A percentile compares a stretch with the other conserved stretches of the same genome.
phyloP scores from a whole-genome alignment of 805 yeast species.

The Yamadazyma philogaea region DNA sequence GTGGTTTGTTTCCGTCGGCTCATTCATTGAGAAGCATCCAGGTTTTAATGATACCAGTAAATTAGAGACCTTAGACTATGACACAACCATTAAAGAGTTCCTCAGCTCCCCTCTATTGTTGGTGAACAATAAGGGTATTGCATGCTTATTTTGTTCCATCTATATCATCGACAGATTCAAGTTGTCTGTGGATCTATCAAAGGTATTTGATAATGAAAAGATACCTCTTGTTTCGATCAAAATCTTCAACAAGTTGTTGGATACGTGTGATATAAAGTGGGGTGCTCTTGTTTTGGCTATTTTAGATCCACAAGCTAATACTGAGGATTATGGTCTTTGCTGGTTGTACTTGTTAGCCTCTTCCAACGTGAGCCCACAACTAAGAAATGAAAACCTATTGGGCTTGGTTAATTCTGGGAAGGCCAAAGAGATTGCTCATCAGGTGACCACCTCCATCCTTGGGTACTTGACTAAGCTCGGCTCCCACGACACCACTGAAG shows the following conservation, averaged over 20 bases:
- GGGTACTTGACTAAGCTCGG: conserved; percentile 17
- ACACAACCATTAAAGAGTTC: conserved; percentile 40
- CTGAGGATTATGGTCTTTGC: conserved; percentile 40
- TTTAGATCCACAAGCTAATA: conserved; percentile 21
- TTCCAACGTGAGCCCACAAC: conserved; percentile 25
- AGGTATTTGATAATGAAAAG: conserved; percentile 32
- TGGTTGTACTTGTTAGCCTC: conserved; percentile 51
- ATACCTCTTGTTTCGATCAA: conserved; percentile 51
- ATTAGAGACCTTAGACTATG: conserved; percentile 19
- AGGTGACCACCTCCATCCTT: conserved; percentile 29
- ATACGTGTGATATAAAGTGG: conserved; percentile 51
- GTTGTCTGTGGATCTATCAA: conserved; percentile 1
- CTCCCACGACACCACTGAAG: conserved; percentile 15
- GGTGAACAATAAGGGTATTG: conserved; percentile 48
- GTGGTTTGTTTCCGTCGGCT: conserved; percentile 61
- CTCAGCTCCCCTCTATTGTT: conserved; percentile 51
- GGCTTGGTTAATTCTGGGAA: conserved; percentile 19
- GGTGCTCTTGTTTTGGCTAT: conserved; percentile 44
- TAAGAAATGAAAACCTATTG: conserved; percentile 33
- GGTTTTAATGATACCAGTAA: conserved; percentile 37
- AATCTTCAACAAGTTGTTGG: conserved; percentile 47
- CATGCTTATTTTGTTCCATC: conserved; percentile 52
- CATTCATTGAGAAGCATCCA: conserved; percentile 15
- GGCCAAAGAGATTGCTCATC: conserved; percentile 9
- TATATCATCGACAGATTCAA: conserved; percentile 14